Conservation (phyloP, 1,139 yeast species). For the Citeromyces hawaiiensis region DNA sequence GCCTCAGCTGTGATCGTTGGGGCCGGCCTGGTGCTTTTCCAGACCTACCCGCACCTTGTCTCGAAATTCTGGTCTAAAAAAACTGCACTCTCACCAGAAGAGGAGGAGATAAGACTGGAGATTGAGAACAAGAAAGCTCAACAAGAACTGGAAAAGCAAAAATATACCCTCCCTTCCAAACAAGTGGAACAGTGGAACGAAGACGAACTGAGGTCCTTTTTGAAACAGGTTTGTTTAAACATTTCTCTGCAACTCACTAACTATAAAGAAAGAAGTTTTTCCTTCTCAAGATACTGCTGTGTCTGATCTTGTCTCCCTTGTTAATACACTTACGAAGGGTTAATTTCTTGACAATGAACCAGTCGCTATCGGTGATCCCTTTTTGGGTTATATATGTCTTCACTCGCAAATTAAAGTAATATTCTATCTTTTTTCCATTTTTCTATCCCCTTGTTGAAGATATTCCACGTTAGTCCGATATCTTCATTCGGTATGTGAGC, state of each 20-base stretch:
- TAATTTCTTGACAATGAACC: slow-evolving; percentile 9
- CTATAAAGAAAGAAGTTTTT: slow-evolving; percentile 31
- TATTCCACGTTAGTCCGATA: slow-evolving; percentile 33
- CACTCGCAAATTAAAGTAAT: background rate
- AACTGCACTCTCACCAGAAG: background rate
- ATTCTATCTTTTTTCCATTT: slow-evolving; percentile 18
- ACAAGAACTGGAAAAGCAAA: slow-evolving; percentile 10
- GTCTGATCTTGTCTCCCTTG: slow-evolving; percentile 35
- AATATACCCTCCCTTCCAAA: slow-evolving; percentile 10
- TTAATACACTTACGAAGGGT: slow-evolving; percentile 24
- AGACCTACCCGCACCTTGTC: slow-evolving; percentile 39
- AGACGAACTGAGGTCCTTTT: slow-evolving; percentile 25
- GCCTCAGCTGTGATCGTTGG: slow-evolving; percentile 31
- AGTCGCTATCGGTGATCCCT: slow-evolving; percentile 8
- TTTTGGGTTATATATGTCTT: slow-evolving; percentile 2
- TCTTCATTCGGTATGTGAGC: slow-evolving; percentile 29
- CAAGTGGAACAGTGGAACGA: slow-evolving; percentile 24
- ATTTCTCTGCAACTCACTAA: slow-evolving; percentile 10
- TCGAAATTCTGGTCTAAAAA: slow-evolving; percentile 5
- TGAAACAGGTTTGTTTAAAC: slow-evolving; percentile 10
- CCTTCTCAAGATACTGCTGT: slow-evolving; percentile 33
- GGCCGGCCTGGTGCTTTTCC: slow-evolving; percentile 28
- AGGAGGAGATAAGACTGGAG: slow-evolving; percentile 3
- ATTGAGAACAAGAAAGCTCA: slow-evolving; percentile 5
- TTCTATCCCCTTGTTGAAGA: slow-evolving; percentile 30